Conservation (phyloP, 2,329 filamentous ascomycete species). For the Colletotrichum incanum region DNA sequence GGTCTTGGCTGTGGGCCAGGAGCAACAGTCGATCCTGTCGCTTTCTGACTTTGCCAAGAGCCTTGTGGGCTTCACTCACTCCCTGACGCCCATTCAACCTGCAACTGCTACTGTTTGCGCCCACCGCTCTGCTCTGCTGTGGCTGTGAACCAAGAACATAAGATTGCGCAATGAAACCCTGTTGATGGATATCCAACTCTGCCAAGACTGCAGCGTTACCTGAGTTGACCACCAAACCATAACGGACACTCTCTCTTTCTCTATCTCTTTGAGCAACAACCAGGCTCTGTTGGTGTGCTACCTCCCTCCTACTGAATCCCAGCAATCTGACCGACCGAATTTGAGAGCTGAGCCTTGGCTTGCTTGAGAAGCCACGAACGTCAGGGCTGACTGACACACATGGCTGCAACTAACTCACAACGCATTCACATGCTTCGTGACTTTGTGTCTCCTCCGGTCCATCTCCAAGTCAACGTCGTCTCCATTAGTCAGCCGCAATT, state of each 20-base stretch:
- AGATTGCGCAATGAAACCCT: slow-evolving; percentile 13
- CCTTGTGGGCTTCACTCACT: slow-evolving; percentile 34
- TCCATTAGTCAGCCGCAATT: neutral
- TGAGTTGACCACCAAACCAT: neutral
- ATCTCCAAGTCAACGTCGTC: neutral
- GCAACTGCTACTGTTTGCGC: neutral
- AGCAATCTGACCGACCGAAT: neutral
- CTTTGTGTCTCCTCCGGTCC: neutral
- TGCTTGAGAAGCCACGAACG: too few species aligned
- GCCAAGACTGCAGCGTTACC: neutral
- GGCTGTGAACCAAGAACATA: neutral
- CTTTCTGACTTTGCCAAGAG: slow-evolving; percentile 36
- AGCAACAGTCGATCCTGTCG: slow-evolving; percentile 17
- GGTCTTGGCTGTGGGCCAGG: slow-evolving; percentile 34
- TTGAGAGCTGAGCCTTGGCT: too few species aligned
- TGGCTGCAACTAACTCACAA: too few species aligned
- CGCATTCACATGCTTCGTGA: neutral
- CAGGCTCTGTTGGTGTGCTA: too few species aligned
- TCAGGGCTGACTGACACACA: too few species aligned
- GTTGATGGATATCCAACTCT: neutral
- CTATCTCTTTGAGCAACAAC: too few species aligned
- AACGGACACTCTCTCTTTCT: neutral
- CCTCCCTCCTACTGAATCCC: neutral
- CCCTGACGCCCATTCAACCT: slow-evolving; percentile 6
- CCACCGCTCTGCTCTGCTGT: neutral